A percentile compares a stretch with the other conserved stretches of the same genome.
Evolutionary conservation across 176 grass and related monocot genomes (phyloP).

Genomic region (Avena insularis): DNA sequence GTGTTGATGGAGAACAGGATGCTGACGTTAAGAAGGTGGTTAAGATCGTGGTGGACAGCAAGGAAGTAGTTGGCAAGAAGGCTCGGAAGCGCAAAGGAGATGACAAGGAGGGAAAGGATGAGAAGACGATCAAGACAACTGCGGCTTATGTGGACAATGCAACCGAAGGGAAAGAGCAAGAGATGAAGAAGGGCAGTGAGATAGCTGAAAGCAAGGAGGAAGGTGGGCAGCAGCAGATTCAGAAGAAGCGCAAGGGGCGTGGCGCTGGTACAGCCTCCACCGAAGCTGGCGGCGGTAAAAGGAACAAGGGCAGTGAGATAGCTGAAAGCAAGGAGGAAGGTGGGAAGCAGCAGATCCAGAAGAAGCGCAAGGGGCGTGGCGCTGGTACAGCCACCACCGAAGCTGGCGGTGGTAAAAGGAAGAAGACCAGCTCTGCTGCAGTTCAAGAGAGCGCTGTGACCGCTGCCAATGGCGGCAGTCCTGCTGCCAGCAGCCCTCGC

Average conservation of each 20-base stretch:
- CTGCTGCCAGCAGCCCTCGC: too few relatives aligned
- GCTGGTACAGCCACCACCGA: not conserved
- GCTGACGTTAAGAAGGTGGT: conserved; percentile 24
- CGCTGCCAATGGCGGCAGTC: too few relatives aligned
- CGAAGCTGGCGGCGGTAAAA: too few relatives aligned
- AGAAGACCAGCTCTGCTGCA: not conserved
- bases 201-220: conserved; percentile 30
- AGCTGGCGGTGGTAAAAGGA: conserved; percentile 34
- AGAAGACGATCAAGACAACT: conserved; percentile 41
- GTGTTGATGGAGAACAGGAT: conserved; percentile 32
- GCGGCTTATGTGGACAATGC: not conserved
- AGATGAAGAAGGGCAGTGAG: conserved; percentile 3
- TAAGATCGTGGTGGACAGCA: conserved; percentile 48
- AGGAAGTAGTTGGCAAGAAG: conserved; percentile 23
- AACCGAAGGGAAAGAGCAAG: conserved; percentile 3
- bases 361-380: conserved; percentile 37
- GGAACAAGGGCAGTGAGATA: not conserved
- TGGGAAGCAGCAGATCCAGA: conserved; percentile 8
- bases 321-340: conserved; percentile 32
- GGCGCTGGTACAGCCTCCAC: not conserved
- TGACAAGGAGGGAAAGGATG: conserved; percentile 3
- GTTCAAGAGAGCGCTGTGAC: not conserved
- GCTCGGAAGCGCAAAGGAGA: conserved; percentile 29
- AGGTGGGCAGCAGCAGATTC: conserved; percentile 5
- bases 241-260: conserved; percentile 39